These are phyloP conservation scores for Mrakia frigida DNA, from an alignment of 768 basidiomycete species.

Conservation along the genomic window DNA sequence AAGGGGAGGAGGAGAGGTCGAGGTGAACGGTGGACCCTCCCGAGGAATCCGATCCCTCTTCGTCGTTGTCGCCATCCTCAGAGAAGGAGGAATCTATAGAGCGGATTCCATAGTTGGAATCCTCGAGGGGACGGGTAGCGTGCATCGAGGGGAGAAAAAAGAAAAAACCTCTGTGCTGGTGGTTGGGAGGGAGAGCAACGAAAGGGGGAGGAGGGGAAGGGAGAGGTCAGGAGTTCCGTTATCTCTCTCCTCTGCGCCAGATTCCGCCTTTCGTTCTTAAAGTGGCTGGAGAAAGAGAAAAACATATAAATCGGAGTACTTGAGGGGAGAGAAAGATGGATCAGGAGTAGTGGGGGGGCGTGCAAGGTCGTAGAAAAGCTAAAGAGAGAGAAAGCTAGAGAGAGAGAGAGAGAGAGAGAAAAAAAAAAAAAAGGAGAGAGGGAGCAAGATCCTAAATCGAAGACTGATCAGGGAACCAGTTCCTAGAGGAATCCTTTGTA, in stretches of 20 bases:
- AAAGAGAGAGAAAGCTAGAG: background rate
- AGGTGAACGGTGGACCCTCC: background rate
- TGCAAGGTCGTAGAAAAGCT: too few species aligned
- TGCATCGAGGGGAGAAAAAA: background rate
- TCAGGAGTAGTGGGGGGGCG: too few species aligned
- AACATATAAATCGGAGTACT: too few species aligned
- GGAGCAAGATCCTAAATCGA: background rate
- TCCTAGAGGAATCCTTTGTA: background rate
- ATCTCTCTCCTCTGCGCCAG: too few species aligned
- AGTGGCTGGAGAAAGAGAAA: too few species aligned
- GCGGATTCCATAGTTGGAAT: slow-evolving; percentile 12
- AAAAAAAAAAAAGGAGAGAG: background rate
- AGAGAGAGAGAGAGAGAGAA: background rate
- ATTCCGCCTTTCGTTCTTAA: too few species aligned
- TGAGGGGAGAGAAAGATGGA: too few species aligned
- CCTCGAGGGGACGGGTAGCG: background rate
- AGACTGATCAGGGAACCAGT: background rate
- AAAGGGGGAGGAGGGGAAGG: too few species aligned
- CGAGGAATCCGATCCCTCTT: background rate
- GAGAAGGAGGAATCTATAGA: slow-evolving; percentile 14
- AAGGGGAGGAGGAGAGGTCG: background rate
- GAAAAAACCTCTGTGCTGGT: background rate
- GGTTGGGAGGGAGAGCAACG: background rate
- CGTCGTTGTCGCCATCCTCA: background rate
- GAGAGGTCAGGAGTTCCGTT: too few species aligned